Evolutionary conservation across 257 asterid species (phyloP).

Genomic region (Haberlea rhodopensis): DNA sequence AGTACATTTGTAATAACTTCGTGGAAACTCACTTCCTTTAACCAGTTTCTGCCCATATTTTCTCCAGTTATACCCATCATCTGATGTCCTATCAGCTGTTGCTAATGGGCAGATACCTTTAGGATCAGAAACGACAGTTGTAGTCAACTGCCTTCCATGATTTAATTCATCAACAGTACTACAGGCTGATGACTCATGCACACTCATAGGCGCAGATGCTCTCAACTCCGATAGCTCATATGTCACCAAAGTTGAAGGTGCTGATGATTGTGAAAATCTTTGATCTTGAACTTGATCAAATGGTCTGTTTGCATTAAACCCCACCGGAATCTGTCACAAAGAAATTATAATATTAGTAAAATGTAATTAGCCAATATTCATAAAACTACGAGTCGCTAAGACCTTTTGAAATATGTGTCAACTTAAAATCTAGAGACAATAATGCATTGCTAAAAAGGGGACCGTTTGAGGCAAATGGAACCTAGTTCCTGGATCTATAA

Average conservation of each 20-base stretch:
- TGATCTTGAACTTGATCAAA: slow-evolving; percentile 48
- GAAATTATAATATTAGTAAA: slow-evolving; percentile 31
- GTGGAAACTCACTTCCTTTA: slow-evolving; percentile 94
- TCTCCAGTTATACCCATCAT: slow-evolving; percentile 96
- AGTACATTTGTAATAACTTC: slow-evolving; percentile 96
- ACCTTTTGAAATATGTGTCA: background rate
- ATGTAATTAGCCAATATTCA: slow-evolving; percentile 14
- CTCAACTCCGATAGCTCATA: slow-evolving; percentile 27
- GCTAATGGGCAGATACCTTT: slow-evolving; percentile 48
- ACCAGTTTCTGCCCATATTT: slow-evolving; percentile 98
- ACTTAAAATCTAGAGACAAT: background rate
- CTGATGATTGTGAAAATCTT: slow-evolving; percentile 41
- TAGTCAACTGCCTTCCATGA: slow-evolving; percentile 41
- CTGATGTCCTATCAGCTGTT: slow-evolving; percentile 73
- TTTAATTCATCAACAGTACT: slow-evolving; percentile 42
- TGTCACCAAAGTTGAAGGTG: slow-evolving; percentile 41
- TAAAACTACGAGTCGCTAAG: background rate
- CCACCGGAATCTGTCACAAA: slow-evolving; percentile 45
- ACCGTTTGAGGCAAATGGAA: slow-evolving; percentile 13
- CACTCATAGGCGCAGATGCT: slow-evolving; percentile 34
- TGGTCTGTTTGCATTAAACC: slow-evolving; percentile 47
- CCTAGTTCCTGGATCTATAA: background rate
- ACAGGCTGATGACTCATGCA: slow-evolving; percentile 40
- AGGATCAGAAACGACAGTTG: slow-evolving; percentile 50
- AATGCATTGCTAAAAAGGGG: background rate